Base-by-base conservation (phyloP, 2,329 filamentous ascomycete species). In the Sporothrix phasma region DNA sequence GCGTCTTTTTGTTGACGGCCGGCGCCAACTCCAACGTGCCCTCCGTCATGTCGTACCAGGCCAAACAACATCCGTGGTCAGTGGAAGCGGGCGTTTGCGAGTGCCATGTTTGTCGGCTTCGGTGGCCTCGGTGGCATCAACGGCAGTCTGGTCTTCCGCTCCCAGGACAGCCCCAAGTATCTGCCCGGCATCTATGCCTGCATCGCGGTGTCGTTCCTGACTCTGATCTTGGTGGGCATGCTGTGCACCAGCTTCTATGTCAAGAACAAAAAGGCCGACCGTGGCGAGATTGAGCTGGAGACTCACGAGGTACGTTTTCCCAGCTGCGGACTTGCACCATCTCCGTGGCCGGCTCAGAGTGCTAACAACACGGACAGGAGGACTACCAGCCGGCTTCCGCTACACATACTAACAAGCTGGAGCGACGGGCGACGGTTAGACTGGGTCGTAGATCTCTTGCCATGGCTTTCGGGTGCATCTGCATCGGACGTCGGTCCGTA, bases 21-120 rank as follows among this genome's bases (percentile, higher is more conserved):
- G 90, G 88, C 7, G 85, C 87, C 67, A 92, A 92, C 74, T 83
- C 86, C 68, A 94, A 94, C 72, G 80, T 93, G 4, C 90, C 91
- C 0, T 80, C 85, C 1, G 79, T 84, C 53, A 84, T 95, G 78
- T 83, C 89, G 0, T 94, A 90, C 76, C 90, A 93, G 76, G 89
- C 89, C 47, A 94, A n/a, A 93, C 76, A 95, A 95, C 75, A 88
- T 95, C 71, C 86, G 89, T 62, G 90, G 90, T 0, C 90, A 94
- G 76, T 95, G 90, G 89, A 95, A 93, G 77, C 84, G 91, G 56
- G 90, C 90, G 0, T 87, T 94, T 69, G 87, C 85, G 73, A 89
- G 85, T 65, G 88, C 90, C 2, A 88, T 86, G 0, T 81, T 93
- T 2, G 88, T 94, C 3, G 88, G 87, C 1, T 84, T 89, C 59